A percentile compares a stretch with the other conserved stretches of the same genome.
phyloP scores from a whole-genome alignment of 306 rosid genomes.

The Abrus pulchellus region DNA sequence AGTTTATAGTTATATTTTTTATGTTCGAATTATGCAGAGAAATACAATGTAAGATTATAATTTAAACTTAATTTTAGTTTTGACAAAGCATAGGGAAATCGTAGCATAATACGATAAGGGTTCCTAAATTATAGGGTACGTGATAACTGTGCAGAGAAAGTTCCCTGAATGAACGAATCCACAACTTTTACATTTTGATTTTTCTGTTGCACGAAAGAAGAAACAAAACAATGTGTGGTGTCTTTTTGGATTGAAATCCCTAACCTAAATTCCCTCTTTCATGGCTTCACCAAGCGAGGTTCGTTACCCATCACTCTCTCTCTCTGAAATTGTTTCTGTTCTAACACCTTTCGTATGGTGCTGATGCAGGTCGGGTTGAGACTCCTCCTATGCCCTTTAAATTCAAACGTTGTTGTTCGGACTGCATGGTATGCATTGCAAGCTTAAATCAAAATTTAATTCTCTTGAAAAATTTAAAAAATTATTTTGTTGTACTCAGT shows the following conservation, averaged over 20 bases:
- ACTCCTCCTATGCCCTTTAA: slow-evolving; percentile 52
- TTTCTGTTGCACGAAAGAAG: too few species aligned
- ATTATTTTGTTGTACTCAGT: not conserved
- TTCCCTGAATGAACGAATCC: too few species aligned
- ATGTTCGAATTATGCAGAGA: too few species aligned
- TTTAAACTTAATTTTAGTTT: too few species aligned
- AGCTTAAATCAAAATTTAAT: not conserved
- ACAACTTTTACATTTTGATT: too few species aligned
- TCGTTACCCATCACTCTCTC: not conserved
- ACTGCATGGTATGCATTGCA: slow-evolving; percentile 58
- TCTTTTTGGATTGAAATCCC: not conserved
- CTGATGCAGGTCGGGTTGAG: slow-evolving; percentile 59
- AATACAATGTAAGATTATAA: too few species aligned
- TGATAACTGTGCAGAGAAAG: too few species aligned
- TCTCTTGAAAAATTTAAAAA: not conserved
- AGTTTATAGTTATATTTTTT: too few species aligned
- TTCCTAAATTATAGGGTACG: too few species aligned
- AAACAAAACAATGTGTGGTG: too few species aligned
- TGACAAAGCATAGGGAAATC: too few species aligned
- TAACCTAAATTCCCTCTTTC: not conserved
- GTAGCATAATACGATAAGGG: too few species aligned
- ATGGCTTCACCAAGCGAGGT: slow-evolving; percentile 40
- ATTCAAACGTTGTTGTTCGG: slow-evolving; percentile 55
- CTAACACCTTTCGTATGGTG: not conserved
- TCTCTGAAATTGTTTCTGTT: not conserved